These are phyloP conservation scores for Aspergillus phoenicis DNA, from an alignment of 2,329 filamentous ascomycete genomes.

Conservation along the genomic window DNA sequence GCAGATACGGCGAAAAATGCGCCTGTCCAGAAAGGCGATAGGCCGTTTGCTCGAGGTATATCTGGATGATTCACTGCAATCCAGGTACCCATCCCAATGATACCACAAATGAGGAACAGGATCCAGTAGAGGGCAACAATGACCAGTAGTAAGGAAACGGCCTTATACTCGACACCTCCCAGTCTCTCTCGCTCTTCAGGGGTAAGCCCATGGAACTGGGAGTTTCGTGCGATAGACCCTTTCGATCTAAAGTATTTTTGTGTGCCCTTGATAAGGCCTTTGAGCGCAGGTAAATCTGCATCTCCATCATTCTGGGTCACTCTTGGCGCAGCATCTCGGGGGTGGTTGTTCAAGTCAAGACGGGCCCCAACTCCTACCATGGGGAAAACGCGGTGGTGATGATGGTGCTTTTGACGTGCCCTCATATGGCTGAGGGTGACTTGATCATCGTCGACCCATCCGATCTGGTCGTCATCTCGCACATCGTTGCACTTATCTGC, in stretches of 20 bases:
- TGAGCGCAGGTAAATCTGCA: slow-evolving; percentile 23
- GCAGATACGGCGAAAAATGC: slow-evolving; percentile 57
- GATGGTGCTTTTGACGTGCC: slow-evolving; percentile 17
- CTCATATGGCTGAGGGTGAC: slow-evolving; percentile 27
- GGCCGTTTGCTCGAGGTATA: slow-evolving; percentile 47
- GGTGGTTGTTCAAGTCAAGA: slow-evolving; percentile 38
- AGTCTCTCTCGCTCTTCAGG: slow-evolving; percentile 46
- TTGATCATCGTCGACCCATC: slow-evolving; percentile 38
- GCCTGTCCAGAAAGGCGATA: slow-evolving; percentile 53
- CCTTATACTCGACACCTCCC: slow-evolving; percentile 49
- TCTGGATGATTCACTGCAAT: slow-evolving; percentile 46
- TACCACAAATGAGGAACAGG: slow-evolving; percentile 50
- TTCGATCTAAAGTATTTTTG: slow-evolving; percentile 37
- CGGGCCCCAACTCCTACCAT: slow-evolving; percentile 41
- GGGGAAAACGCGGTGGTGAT: slow-evolving; percentile 35
- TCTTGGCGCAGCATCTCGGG: slow-evolving; percentile 30
- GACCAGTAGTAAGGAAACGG: slow-evolving; percentile 38
- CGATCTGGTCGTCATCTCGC: slow-evolving; percentile 17
- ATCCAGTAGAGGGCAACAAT: slow-evolving; percentile 51
- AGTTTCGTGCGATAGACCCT: slow-evolving; percentile 48
- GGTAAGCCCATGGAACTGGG: slow-evolving; percentile 52
- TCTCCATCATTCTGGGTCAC: slow-evolving; percentile 20
- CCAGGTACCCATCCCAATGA: slow-evolving; percentile 52
- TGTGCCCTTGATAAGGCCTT: slow-evolving; percentile 29
- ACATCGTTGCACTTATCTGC: slow-evolving; percentile 2